phyloP scores from a whole-genome alignment of 192 early-diverging fungal genomes.

The Phlyctochytrium arcticum region DNA sequence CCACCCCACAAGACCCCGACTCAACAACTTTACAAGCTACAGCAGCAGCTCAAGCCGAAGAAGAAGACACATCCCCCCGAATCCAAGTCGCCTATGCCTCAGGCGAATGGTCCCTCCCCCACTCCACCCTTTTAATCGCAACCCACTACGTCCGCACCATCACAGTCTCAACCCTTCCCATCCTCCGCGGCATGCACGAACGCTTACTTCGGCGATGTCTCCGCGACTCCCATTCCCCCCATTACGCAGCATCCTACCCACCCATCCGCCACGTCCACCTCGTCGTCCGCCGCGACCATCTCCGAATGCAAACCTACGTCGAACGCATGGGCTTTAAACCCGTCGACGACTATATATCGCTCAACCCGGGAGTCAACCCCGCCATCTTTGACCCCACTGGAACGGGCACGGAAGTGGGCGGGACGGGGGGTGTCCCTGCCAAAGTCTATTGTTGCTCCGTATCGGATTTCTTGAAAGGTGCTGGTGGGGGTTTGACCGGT shows the following conservation, averaged over 20 bases:
- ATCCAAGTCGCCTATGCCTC: slow-evolving; percentile 17
- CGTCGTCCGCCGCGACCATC: slow-evolving; percentile 1
- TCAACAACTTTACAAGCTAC: not conserved
- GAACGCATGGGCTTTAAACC: slow-evolving; percentile 17
- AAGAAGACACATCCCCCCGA: not conserved
- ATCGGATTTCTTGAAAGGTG: too few relatives aligned
- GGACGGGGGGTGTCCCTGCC: too few relatives aligned
- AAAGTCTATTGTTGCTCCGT: too few relatives aligned
- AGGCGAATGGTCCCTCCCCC: slow-evolving; percentile 7
- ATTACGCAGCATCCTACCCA: not conserved
- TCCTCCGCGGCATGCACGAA: slow-evolving; percentile 16
- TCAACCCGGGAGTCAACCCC: not conserved
- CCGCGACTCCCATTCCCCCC: not conserved
- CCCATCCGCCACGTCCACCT: not conserved
- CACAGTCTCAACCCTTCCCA: slow-evolving; percentile 7
- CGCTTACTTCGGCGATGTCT: not conserved
- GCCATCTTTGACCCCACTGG: slow-evolving; percentile 4
- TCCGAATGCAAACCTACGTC: not conserved
- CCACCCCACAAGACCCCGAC: too few relatives aligned
- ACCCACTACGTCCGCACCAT: slow-evolving; percentile 13
- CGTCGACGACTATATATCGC: slow-evolving; percentile 6
- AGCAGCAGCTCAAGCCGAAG: not conserved
- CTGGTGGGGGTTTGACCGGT: too few relatives aligned
- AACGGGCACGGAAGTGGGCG: too few relatives aligned
- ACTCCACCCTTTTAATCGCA: slow-evolving; percentile 1